Conservation (phyloP, 805 yeast species). For the Clavispora asparagi region DNA sequence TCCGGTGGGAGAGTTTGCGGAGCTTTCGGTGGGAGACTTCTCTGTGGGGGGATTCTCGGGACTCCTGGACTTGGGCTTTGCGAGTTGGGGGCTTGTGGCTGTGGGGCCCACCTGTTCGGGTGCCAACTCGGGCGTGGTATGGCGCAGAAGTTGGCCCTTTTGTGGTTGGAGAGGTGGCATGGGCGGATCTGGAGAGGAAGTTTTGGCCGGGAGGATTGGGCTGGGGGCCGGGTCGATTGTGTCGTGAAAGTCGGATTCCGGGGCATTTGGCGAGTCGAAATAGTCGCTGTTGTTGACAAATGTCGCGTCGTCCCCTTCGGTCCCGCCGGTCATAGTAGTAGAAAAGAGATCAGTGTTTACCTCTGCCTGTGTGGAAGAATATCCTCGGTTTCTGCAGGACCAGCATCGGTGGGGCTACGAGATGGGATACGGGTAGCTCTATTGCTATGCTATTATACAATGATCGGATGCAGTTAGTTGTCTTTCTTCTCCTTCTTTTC, state of each 20-base stretch:
- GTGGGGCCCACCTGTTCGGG: no score
- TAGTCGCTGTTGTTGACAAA: conserved; percentile 40
- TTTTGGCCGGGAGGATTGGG: no score
- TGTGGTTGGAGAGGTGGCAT: background rate
- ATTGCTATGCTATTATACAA: conserved; percentile 2
- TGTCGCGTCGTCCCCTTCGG: conserved; percentile 18
- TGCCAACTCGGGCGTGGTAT: background rate
- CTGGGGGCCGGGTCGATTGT: background rate
- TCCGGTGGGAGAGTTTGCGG: background rate
- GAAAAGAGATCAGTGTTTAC: background rate
- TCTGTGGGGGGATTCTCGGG: no score
- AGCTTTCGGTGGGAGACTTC: no score
- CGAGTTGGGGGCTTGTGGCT: no score
- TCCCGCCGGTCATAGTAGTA: background rate
- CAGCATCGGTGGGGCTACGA: background rate
- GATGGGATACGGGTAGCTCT: background rate
- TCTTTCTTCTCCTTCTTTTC: background rate
- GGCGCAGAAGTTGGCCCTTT: background rate
- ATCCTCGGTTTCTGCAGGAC: background rate
- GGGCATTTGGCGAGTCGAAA: background rate
- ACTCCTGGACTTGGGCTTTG: no score
- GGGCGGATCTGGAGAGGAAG: background rate
- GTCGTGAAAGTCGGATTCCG: background rate
- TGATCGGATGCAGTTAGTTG: background rate
- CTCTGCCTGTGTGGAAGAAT: background rate